Evolutionary conservation across 139 green algal genomes (phyloP), one percentile per base, ranked within the genome.

Genomic region (Chlorella vulgaris): DNA sequence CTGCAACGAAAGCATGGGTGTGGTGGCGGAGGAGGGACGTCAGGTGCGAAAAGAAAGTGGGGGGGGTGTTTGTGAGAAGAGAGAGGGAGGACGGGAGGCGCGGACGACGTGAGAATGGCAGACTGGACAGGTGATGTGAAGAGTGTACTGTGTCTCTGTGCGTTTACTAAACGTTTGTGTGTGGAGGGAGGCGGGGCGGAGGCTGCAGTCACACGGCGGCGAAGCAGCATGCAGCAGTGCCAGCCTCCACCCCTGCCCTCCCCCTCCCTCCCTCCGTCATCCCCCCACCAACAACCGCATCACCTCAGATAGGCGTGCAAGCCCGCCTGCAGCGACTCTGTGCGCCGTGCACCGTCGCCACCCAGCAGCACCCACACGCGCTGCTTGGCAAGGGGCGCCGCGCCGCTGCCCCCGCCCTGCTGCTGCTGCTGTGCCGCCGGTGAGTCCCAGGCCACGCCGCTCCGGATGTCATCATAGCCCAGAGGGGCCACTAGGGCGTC

Each of bases 321-420:
- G 4, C 78, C 84, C 51, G 39, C 80, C 55, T 69, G 29, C 33
- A 85, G 74, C 29, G 69, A 79, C 51, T 75, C 69, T 29, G 81
- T 35, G 73, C 71, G 78, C 40, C 74, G 58, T 15, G 73, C 53
- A 24, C 84, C 84, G 24, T 88, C 84, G 33, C 84, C 84, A 24
- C 84, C 80, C 33, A 75, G 77, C 55, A 88, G 63, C 31, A 88
- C 53, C 84, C 84, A 88, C 40, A 88, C 80, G 26, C 71, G 67
- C 71, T 87, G 83, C 35, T 53, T 63, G 47, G 43, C 47, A 43
- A 47, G 81, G 74, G 73, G 63, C 39, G 36, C n/a, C 31, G 33
- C 74, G 15, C 35, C 53, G 69, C 53, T 38, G 40, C 39, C 35
- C 21, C 38, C 40, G 43, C 51, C 39, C 39, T 77, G 15, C 78